These are phyloP conservation scores for Leccinellum albellum DNA, from an alignment of 768 basidiomycete genomes.

Conservation along the genomic window DNA sequence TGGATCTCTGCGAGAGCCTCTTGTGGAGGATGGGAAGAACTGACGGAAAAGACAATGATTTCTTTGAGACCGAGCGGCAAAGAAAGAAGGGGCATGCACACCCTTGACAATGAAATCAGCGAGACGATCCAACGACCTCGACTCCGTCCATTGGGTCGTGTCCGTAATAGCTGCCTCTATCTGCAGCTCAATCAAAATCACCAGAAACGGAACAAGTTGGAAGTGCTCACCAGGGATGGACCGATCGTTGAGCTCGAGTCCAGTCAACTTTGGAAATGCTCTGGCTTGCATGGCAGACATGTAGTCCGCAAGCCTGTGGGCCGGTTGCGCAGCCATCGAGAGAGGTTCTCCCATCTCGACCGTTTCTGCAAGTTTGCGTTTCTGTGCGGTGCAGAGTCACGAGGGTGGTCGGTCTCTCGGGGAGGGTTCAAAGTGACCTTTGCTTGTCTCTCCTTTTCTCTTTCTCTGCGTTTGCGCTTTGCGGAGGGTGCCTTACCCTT, in stretches of 20 bases:
- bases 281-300: slow-evolving; percentile 64
- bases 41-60: slow-evolving; percentile 22
- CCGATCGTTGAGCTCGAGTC: slow-evolving; percentile 77
- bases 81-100: slow-evolving; percentile 29
- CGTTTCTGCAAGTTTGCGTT: slow-evolving; percentile 55
- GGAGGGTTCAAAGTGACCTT: slow-evolving; percentile 45
- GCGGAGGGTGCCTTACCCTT: slow-evolving; percentile 27
- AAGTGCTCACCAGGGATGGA: slow-evolving; percentile 65
- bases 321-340: slow-evolving; percentile 56
- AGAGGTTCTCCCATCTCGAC: slow-evolving; percentile 34
- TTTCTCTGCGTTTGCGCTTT: slow-evolving; percentile 73
- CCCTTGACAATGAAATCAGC: slow-evolving; percentile 75
- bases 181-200: slow-evolving; percentile 49
- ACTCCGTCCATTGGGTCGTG: slow-evolving; percentile 67
- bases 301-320: slow-evolving; percentile 57
- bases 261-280: slow-evolving; percentile 62
- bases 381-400: slow-evolving; percentile 39
- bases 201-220: slow-evolving; percentile 6
- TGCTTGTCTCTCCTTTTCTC: slow-evolving; percentile 67
- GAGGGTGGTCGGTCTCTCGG: neutral
- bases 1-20: slow-evolving; percentile 72
- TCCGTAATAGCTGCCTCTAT: slow-evolving; percentile 72
- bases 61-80: neutral
- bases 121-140: slow-evolving; percentile 68
- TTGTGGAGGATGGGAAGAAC: slow-evolving; percentile 65